phyloP scores from a whole-genome alignment of 2,329 filamentous ascomycete genomes.

The Diaporthe sp. region DNA sequence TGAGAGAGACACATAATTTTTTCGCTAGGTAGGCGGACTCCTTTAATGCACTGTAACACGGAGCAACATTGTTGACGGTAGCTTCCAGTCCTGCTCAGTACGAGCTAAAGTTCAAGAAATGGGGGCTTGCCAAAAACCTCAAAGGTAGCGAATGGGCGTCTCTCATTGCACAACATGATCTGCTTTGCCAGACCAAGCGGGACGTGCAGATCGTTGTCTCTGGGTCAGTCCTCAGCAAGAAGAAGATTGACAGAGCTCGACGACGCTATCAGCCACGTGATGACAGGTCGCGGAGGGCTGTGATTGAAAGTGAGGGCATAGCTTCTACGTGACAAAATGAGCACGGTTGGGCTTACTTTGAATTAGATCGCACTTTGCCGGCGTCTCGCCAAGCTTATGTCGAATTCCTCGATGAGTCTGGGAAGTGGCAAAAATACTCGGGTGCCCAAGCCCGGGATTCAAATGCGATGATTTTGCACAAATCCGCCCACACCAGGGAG shows the following conservation, averaged over 20 bases:
- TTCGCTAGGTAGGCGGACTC: neutral
- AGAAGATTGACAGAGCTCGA: neutral
- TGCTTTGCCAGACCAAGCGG: neutral
- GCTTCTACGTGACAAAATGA: fast-evolving
- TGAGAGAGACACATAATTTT: neutral
- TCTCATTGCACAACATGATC: neutral
- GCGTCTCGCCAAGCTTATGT: neutral
- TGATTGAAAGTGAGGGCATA: neutral
- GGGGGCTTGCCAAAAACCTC: neutral
- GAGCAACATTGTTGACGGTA: neutral
- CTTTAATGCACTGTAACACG: fast-evolving
- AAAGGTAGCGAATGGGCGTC: neutral
- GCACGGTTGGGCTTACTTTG: neutral
- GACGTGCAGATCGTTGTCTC: neutral
- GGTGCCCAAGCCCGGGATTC: neutral
- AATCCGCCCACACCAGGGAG: neutral
- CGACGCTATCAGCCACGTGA: neutral
- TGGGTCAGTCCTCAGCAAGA: neutral
- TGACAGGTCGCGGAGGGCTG: fast-evolving
- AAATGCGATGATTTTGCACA: neutral
- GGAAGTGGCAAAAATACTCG: neutral
- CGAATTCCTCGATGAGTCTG: neutral
- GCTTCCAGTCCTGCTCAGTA: neutral
- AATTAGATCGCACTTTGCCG: neutral
- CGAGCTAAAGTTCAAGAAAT: slow-evolving; percentile 15